phyloP scores from a whole-genome alignment of 116 monocot genomes.

The Phalaenopsis hybrid region DNA sequence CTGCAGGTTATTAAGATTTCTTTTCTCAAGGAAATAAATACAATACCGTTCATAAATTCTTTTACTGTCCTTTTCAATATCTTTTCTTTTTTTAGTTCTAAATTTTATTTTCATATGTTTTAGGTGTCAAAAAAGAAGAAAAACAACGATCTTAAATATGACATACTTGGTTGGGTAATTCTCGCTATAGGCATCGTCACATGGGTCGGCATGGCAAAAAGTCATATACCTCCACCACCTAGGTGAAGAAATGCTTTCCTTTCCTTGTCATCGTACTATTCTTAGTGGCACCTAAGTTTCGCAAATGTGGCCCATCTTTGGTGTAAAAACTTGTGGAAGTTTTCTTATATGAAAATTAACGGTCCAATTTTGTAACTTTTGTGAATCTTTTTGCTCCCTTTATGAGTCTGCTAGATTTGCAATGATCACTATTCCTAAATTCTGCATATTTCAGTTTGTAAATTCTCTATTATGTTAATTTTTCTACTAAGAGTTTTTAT shows the following conservation, averaged over 20 bases:
- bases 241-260: slow-evolving; percentile 10
- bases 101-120: not conserved
- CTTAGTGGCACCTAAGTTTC: not conserved
- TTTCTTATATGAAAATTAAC: not conserved
- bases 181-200: slow-evolving; percentile 40
- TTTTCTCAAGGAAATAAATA: no score
- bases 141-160: slow-evolving; percentile 60
- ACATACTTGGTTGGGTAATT: slow-evolving; percentile 61
- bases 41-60: no score
- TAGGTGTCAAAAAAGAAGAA: slow-evolving; percentile 65
- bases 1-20: no score
- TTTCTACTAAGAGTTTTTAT: no score
- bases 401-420: not conserved
- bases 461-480: no score
- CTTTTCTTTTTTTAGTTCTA: no score
- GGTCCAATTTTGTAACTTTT: not conserved
- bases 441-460: no score
- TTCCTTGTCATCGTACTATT: not conserved
- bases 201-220: slow-evolving; percentile 81
- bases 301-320: not conserved
- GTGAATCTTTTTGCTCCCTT: not conserved
- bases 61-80: no score
- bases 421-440: no score
- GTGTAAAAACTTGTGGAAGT: not conserved
- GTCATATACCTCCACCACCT: slow-evolving; percentile 48